Evolutionary conservation across 352 stramenopile species (phyloP).

Genomic region (Phytophthora vignae): DNA sequence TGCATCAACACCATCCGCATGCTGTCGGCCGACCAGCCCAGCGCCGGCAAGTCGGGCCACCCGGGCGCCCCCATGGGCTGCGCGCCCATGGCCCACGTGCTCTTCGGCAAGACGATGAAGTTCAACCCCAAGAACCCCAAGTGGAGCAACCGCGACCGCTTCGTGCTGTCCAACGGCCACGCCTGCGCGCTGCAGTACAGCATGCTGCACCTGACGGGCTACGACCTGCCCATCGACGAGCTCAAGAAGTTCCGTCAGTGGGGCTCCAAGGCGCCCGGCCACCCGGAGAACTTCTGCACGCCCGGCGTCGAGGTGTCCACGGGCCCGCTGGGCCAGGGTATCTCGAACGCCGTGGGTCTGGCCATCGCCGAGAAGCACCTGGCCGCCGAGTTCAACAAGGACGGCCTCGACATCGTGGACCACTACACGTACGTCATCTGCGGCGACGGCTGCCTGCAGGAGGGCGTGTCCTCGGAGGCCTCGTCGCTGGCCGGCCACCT

Average conservation of each 20-base stretch:
- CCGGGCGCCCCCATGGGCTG: slow-evolving; percentile 98
- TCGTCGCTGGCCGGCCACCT: slow-evolving; percentile 97
- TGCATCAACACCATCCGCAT: slow-evolving; percentile 99
- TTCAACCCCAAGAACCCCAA: slow-evolving; percentile 89
- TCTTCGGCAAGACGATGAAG: slow-evolving; percentile 95
- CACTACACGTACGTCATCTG: slow-evolving; percentile 99
- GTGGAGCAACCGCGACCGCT: slow-evolving; percentile 98
- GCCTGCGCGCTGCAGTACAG: slow-evolving; percentile 98
- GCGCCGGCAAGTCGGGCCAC: slow-evolving; percentile 98
- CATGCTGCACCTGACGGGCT: slow-evolving; percentile 98
- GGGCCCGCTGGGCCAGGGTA: slow-evolving; percentile 97
- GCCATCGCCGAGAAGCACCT: slow-evolving; percentile 98
- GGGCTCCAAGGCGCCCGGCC: slow-evolving; percentile 95
- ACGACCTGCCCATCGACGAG: slow-evolving; percentile 96
- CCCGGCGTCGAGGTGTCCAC: slow-evolving; percentile 97
- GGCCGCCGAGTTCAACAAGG: slow-evolving; percentile 98
- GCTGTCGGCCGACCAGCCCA: slow-evolving; percentile 97
- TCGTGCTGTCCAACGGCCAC: slow-evolving; percentile 99
- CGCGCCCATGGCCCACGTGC: slow-evolving; percentile 97
- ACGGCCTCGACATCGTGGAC: slow-evolving; percentile 95
- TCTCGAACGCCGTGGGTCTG: slow-evolving; percentile 98
- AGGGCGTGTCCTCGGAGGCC: slow-evolving; percentile 97
- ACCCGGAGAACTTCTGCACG: slow-evolving; percentile 98
- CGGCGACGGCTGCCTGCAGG: slow-evolving; percentile 98
- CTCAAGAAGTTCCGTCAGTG: slow-evolving; percentile 98